These are phyloP conservation scores for Candida tropicalis DNA, from an alignment of 1,139 yeast genomes.

Conservation along the genomic window DNA sequence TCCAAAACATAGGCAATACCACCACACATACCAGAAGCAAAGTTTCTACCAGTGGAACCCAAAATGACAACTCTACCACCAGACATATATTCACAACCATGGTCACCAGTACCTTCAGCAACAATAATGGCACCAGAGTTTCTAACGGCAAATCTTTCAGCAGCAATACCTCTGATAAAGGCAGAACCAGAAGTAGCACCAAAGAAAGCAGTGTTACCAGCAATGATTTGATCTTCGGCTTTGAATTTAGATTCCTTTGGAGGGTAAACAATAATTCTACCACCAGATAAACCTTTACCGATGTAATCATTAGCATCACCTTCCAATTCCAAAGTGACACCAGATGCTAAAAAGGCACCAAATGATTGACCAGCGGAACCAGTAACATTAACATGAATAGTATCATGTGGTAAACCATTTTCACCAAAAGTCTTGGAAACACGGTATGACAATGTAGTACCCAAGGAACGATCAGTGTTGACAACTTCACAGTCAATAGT, in stretches of 20 bases:
- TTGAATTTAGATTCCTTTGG: constrained; percentile 82
- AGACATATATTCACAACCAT: constrained; percentile 99
- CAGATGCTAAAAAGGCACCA: constrained; percentile 96
- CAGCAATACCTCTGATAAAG: constrained; percentile 95
- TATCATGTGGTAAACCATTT: constrained; percentile 90
- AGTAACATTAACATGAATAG: constrained; percentile 85
- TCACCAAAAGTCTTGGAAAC: constrained; percentile 94
- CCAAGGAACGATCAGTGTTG: constrained; percentile 95
- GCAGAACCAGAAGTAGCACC: constrained; percentile 98
- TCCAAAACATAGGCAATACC: constrained; percentile 97
- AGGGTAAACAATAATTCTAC: constrained; percentile 89
- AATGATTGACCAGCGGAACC: constrained; percentile 99
- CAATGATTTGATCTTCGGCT: constrained; percentile 94
- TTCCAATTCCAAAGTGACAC: constrained; percentile 91
- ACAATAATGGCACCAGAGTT: constrained; percentile 98
- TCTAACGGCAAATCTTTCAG: constrained; percentile 97
- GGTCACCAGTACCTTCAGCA: constrained; percentile 97
- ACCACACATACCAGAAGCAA: constrained; percentile 99
- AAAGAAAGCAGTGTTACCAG: constrained; percentile 96
- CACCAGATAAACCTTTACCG: constrained; percentile 97
- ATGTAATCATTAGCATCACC: constrained; percentile 99
- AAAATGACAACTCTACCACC: constrained; percentile 97
- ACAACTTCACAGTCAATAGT: constrained; percentile 90
- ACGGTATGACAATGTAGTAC: constrained; percentile 91
- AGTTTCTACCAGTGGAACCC: constrained; percentile 91